phyloP scores from a whole-genome alignment of 305 asterid species.

The Rubia balearica region DNA sequence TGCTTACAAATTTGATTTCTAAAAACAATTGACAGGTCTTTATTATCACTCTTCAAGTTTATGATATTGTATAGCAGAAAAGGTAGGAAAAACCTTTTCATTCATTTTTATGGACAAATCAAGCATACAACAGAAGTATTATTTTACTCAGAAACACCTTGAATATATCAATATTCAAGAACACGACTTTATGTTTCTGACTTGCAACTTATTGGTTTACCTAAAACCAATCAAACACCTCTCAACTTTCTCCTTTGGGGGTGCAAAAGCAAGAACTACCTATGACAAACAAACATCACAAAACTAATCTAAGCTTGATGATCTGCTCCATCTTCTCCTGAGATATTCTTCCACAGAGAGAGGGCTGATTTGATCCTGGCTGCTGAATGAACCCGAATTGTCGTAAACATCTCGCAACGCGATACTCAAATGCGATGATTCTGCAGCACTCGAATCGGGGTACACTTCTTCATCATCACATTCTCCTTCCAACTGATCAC shows the following conservation, averaged over 20 bases:
- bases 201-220: neutral
- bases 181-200: neutral
- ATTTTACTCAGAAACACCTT: neutral
- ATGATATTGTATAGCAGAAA: neutral
- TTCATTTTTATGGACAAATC: neutral
- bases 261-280: conserved; percentile 3
- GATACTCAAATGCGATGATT: conserved; percentile 67
- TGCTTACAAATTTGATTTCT: too few relatives aligned
- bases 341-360: conserved; percentile 59
- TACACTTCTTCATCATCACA: conserved; percentile 77
- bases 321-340: conserved; percentile 64
- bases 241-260: conserved; percentile 13
- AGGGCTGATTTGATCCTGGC: conserved; percentile 66
- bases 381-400: conserved; percentile 50
- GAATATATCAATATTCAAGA: neutral
- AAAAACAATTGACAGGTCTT: too few relatives aligned
- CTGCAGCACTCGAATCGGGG: conserved; percentile 74
- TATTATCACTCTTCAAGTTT: neutral
- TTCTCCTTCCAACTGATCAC: conserved; percentile 31
- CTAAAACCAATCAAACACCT: conserved; percentile 4
- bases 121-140: neutral
- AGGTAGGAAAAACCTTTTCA: neutral
- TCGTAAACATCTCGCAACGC: conserved; percentile 67
- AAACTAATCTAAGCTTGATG: conserved; percentile 52
- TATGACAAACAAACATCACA: neutral